Evolutionary conservation across 805 yeast genomes (phyloP), one percentile per base, ranked within the genome.

Genomic region (Hanseniaspora lachancei): DNA sequence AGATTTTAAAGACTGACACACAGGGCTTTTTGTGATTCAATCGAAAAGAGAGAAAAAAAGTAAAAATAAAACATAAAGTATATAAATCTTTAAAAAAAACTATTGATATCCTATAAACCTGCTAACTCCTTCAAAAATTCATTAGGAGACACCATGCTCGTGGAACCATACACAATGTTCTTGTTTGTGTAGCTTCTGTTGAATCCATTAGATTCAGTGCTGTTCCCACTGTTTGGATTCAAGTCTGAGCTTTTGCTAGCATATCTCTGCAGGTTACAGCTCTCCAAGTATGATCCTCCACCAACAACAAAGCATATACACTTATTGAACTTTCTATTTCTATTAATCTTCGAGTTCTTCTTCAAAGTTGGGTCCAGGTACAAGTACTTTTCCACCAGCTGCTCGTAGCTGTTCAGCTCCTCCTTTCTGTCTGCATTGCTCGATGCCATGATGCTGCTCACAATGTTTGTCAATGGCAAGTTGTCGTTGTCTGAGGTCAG

Each of bases 261-360:
- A 95, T 96, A 89, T 68, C 89, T 96, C 68, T 87, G 95, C 64
- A 93, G 76, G 64, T 91, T 91, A 58, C 89, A 95, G 66, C 91
- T 93, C 71, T 93, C 99, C 59, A 86, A 72, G 66, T 89, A 93
- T 68, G 87, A 89, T 49, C 97, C 97, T 38, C 98, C 98, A 27
- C 98, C 99, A 56, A 93, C 89, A 53, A 89, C 87, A 68, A 93
- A 93, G 21, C 93, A 95, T 50, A 87, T 72, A 1, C 95, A 80
- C 61, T 88, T 93, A 58, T 80, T 81, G 67, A 86, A 88, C 12
- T 82, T 73, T 61, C 83, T 86, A 64, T 95, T 80, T 67, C 81
- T 84, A 40, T 97, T 97, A 62, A 84, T 81, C 3, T 95, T 81
- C 7, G 95, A 84, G 4, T 97, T 97, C 60, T 97, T 78, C 2